phyloP scores from a whole-genome alignment of 768 basidiomycete genomes.

The Lentinula detonsa region DNA sequence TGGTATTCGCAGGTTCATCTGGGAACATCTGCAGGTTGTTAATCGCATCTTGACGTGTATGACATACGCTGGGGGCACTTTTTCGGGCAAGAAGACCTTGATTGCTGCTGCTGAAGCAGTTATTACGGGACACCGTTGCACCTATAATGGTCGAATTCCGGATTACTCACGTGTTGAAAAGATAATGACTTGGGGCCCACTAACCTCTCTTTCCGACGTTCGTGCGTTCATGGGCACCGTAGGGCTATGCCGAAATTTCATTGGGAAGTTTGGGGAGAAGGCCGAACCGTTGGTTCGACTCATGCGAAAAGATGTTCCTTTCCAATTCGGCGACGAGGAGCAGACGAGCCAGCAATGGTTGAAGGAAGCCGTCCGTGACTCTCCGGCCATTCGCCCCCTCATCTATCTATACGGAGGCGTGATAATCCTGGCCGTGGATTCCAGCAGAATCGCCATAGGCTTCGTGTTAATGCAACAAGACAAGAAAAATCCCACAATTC shows the following conservation, averaged over 20 bases:
- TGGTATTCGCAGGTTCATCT: too few relatives aligned
- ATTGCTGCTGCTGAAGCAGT: neutral
- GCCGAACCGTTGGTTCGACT: neutral
- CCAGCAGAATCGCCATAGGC: slow-evolving; percentile 20
- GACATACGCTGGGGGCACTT: too few relatives aligned
- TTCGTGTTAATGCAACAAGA: slow-evolving; percentile 23
- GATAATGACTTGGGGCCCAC: neutral
- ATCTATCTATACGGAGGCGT: too few relatives aligned
- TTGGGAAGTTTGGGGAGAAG: neutral
- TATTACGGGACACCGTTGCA: neutral
- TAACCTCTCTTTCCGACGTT: neutral
- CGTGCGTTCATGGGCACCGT: neutral
- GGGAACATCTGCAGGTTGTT: too few relatives aligned
- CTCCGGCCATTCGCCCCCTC: slow-evolving; percentile 10
- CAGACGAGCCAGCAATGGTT: slow-evolving; percentile 10
- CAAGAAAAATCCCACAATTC: neutral
- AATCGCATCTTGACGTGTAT: too few relatives aligned
- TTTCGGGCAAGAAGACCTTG: too few relatives aligned
- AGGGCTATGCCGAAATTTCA: neutral
- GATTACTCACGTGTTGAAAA: neutral
- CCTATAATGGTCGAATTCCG: neutral
- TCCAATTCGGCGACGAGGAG: neutral
- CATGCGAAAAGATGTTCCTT: neutral
- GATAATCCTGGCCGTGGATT: too few relatives aligned
- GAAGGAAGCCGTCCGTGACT: slow-evolving; percentile 3